phyloP scores from a whole-genome alignment of 75 land plant species.

The Isoetes taiwanensis region DNA sequence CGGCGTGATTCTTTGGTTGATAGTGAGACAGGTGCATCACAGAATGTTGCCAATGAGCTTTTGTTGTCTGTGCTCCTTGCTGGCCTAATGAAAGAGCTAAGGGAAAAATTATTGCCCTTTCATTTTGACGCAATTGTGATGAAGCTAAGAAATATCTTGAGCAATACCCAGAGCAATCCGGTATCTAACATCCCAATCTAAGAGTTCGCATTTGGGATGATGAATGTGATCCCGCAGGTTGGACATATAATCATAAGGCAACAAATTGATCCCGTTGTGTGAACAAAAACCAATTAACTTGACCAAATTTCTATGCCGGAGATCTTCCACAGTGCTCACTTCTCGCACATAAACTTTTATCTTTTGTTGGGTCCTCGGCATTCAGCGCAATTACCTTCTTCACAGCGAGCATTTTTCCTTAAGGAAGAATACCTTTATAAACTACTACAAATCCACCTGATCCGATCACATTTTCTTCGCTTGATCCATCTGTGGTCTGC shows the following conservation, averaged over 20 bases:
- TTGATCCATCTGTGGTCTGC: conserved; percentile 65
- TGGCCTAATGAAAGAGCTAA: too few relatives aligned
- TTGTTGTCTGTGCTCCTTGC: too few relatives aligned
- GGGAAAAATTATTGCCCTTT: too few relatives aligned
- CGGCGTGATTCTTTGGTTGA: too few relatives aligned
- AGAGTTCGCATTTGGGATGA: too few relatives aligned
- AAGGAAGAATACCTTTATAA: conserved; percentile 47
- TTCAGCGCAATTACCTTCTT: conserved; percentile 46
- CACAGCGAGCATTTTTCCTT: conserved; percentile 60
- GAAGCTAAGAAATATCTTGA: too few relatives aligned
- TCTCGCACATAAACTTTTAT: conserved; percentile 67
- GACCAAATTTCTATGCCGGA: conserved; percentile 77
- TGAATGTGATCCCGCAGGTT: conserved; percentile 42
- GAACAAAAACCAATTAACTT: conserved; percentile 58
- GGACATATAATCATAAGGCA: conserved; percentile 80
- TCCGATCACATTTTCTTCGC: conserved; percentile 56
- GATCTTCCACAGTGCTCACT: conserved; percentile 55
- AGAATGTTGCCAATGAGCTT: too few relatives aligned
- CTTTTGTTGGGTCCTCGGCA: conserved; percentile 30
- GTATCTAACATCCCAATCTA: conserved; percentile 35
- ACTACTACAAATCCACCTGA: conserved; percentile 88
- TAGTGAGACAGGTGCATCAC: too few relatives aligned
- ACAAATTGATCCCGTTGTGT: conserved; percentile 31
- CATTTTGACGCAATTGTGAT: too few relatives aligned
- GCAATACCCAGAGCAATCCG: conserved; percentile 33